Evolutionary conservation across 345 rosid genomes (phyloP), one percentile per base, ranked within the genome.

Genomic region (Carallia pectinifolia): DNA sequence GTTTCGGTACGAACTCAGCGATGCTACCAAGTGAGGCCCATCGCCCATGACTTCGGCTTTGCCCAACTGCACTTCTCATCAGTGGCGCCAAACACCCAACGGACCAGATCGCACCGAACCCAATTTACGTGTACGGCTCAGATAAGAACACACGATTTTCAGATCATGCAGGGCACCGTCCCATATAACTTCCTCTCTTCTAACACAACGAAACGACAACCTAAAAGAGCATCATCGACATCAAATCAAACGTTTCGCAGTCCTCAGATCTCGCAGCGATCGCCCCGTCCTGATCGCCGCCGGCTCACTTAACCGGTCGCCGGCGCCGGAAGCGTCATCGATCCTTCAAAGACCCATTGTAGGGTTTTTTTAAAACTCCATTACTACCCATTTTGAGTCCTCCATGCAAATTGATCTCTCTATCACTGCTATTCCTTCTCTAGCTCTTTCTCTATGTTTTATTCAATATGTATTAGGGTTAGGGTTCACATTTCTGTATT

Each of bases 261-360:
- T 44, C 58, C 36, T 39, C 53, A 67, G 84, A 81, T 81, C 84
- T 74, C 81, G 58, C 68, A 62, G 67, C 75, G 74, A 74, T 66
- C 75, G 1, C 6, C 6, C n/a, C 36, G 62, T 67, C 71, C 67
- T 70, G 68, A 68, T 81, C 37, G 68, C 77, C 75, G 56, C 74
- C 75, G 83, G 76, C 76, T 4, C 33, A 5, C 39, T 27, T 54
- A 37, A 23, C 63, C 75, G 75, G 60, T 47, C 55, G 17, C 64
- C 13, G 6, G 23, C 29, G 38, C 61, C 67, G 74, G 72, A 19
- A 61, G 38, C 7, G 54, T 47, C 40, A 27, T 19, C 53, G 29
- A 44, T 55, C 65, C 53, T 71, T 72, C 68, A 64, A 67, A 71
- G 17, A 7, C 66, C 53, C 33, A 27, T 27, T 56, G 60, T 7